These are phyloP conservation scores for Lolium perenne DNA, from an alignment of 176 grass and related monocot species.

Conservation along the genomic window DNA sequence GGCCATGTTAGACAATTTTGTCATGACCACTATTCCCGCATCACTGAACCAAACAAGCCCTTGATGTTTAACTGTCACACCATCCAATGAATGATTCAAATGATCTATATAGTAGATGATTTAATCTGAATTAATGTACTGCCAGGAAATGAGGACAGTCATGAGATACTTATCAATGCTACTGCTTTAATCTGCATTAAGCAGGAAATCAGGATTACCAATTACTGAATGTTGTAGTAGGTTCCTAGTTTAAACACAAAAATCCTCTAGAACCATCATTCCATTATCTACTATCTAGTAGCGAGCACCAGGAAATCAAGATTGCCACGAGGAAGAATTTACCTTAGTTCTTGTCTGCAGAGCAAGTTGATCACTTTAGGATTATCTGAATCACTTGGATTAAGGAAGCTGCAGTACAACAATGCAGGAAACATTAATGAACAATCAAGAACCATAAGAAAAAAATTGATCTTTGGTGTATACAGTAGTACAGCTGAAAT, in stretches of 20 bases:
- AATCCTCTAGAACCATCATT: neutral
- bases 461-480: constrained; percentile 1
- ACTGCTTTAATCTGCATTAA: neutral
- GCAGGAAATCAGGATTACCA: neutral
- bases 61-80: constrained; percentile 9
- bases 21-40: neutral
- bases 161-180: neutral
- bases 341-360: constrained; percentile 84
- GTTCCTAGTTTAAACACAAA: constrained; percentile 3
- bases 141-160: neutral
- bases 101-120: neutral
- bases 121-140: neutral
- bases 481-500: constrained; percentile 2
- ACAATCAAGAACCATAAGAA: constrained; percentile 31
- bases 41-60: constrained; percentile 5
- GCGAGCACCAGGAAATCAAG: neutral
- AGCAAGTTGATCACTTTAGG: constrained; percentile 71
- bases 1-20: neutral
- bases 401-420: constrained; percentile 64
- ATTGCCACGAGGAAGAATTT: constrained; percentile 12
- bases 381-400: constrained; percentile 83
- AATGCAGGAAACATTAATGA: constrained; percentile 34
- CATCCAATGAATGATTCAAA: neutral
- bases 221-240: neutral
- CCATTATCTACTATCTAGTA: neutral